Conservation (phyloP, 305 asterid genomes). For the Withania somnifera region DNA sequence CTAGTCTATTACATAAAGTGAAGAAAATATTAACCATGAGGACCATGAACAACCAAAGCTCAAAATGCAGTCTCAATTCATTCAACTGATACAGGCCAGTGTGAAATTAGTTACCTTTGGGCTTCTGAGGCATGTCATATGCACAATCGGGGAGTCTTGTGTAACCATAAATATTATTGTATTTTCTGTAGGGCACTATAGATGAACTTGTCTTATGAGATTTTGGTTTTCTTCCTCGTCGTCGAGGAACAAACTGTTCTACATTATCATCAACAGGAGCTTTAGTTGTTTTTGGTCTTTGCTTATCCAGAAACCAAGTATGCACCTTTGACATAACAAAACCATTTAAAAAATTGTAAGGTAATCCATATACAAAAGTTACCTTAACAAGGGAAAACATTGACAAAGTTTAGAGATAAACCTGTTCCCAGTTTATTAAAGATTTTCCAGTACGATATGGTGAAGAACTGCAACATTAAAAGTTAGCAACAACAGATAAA, state of each 20-base stretch:
- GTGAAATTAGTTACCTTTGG: not conserved
- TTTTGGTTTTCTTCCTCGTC: conserved; percentile 18
- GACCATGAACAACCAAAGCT: not conserved
- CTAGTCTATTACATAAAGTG: not conserved
- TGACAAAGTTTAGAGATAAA: conserved; percentile 13
- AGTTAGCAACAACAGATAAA: not conserved
- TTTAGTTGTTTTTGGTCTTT: conserved; percentile 12
- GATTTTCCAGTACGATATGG: conserved; percentile 33
- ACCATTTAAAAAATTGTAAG: not conserved
- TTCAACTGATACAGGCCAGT: not conserved
- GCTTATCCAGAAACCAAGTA: conserved; percentile 47
- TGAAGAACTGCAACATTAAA: conserved; percentile 33
- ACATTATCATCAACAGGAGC: conserved; percentile 5
- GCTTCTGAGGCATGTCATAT: conserved; percentile 12
- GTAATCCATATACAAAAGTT: not conserved
- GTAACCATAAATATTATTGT: not conserved
- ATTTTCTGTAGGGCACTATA: not conserved
- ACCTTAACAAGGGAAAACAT: not conserved
- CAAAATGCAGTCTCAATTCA: not conserved
- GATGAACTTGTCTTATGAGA: conserved; percentile 12
- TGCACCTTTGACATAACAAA: conserved; percentile 34
- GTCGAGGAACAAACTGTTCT: not conserved
- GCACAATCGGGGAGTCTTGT: conserved; percentile 1
- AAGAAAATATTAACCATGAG: not conserved
- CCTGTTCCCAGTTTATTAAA: conserved; percentile 53